phyloP scores from a whole-genome alignment of 23 red algal species.

The Gracilariopsis chorda region DNA sequence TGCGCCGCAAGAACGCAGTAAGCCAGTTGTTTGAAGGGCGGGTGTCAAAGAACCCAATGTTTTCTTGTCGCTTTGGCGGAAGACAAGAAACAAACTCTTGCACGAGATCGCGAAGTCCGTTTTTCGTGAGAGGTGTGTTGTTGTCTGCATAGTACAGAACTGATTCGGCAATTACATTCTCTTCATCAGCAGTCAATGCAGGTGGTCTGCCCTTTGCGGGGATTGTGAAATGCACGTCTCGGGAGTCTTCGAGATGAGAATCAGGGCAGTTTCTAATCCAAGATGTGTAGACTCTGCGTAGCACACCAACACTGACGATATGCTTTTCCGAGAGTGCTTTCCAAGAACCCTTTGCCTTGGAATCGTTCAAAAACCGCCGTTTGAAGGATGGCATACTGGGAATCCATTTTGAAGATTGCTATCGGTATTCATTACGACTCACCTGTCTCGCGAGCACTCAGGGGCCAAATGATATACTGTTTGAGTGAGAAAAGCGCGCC shows the following conservation, averaged over 20 bases:
- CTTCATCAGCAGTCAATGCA: not conserved
- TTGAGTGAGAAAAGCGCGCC: too few species aligned
- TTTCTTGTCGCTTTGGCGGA: not conserved
- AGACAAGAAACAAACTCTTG: not conserved
- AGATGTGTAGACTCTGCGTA: not conserved
- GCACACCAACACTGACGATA: not conserved
- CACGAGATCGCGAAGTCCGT: not conserved
- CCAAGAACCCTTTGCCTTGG: too few species aligned
- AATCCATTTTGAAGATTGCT: not conserved
- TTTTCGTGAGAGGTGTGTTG: not conserved
- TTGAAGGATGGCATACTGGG: not conserved
- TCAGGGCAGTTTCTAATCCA: not conserved
- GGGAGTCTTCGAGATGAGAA: not conserved
- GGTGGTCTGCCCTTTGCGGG: not conserved
- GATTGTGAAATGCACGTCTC: not conserved
- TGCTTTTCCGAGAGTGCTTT: not conserved
- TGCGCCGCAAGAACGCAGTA: not conserved
- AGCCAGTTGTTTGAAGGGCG: slow-evolving; percentile 14
- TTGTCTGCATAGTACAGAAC: not conserved
- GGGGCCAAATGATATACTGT: too few species aligned
- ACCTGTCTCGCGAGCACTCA: too few species aligned
- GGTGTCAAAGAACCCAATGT: not conserved
- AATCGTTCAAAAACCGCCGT: not conserved
- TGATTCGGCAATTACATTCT: not conserved
- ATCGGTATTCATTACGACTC: not conserved